Base-by-base conservation (phyloP, 805 yeast species). In the Wickerhamomyces chaumierensis region DNA sequence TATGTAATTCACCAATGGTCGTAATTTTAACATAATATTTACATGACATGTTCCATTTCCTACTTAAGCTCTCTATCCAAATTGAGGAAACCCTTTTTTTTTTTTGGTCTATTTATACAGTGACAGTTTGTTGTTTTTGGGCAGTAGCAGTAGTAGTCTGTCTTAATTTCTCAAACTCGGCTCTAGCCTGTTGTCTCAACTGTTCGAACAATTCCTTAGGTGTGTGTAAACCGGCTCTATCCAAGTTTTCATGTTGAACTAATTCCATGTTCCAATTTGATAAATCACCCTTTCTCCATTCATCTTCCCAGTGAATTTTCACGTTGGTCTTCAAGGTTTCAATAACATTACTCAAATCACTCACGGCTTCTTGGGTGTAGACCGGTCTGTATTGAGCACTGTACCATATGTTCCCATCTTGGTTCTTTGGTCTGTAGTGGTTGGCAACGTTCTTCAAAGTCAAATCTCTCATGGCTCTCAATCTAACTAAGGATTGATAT, bases 301-400 rank as follows among this genome's bases (percentile, higher is more conserved):
- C 65, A 47, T 77, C 75, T 51, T 86, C 96, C 97, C 97, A 88
- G 49, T 66, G 69, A 18, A 86, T 65, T 34, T 64, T 71, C 65
- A 40, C 45, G 33, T 36, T 43, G 33, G 44, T 38, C 36, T 65
- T 66, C 44, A 78, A 66, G 43, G 77, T 80, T 40, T 81, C 87
- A n/a, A 81, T 64, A 11, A 79, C 78, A 37, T 75, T 69, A 25
- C 75, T 62, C 46, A 88, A 62, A 60, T 88, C 97, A 5, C 95
- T 84, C 21, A 85, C 86, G 1, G 96, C 82, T 58, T 88, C 96
- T 58, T 85, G 95, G 12, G 94, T 68, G 61, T 80, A 84, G 0
- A 92, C 78, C 19, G 96, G 96, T 54, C 96, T 74, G 65, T 72
- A 90, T 60, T 84, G 94, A 35, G 85, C 90, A 41, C 81, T 74